These are phyloP conservation scores for Naganishia liquefaciens DNA, from an alignment of 1,284 basidiomycete species.

Conservation along the genomic window DNA sequence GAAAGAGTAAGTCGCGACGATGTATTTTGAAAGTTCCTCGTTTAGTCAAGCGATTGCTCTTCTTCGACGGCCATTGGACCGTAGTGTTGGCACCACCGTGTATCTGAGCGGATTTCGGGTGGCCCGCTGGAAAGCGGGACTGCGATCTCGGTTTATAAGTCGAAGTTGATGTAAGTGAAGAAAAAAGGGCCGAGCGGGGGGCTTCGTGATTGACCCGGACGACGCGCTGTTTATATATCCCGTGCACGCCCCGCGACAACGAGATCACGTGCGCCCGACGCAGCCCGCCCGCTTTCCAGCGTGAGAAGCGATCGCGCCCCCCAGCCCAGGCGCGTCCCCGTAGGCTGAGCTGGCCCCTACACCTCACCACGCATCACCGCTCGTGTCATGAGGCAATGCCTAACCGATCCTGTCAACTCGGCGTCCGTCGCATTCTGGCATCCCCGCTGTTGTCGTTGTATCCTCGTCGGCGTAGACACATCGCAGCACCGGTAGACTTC, in stretches of 20 bases:
- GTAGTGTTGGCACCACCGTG: conserved; percentile 7
- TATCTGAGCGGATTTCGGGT: conserved; percentile 28
- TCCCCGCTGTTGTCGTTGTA: conserved; percentile 14
- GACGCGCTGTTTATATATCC: conserved; percentile 6
- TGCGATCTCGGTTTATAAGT: conserved; percentile 30
- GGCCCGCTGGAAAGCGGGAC: conserved; percentile 15
- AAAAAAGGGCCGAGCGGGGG: conserved; percentile 16
- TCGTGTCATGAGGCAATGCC: conserved; percentile 6
- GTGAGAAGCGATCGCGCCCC: conserved; percentile 6
- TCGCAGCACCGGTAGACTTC: neutral
- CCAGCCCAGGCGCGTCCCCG: conserved; percentile 14
- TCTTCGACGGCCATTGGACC: conserved; percentile 26
- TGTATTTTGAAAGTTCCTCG: conserved; percentile 29
- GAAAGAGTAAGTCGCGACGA: conserved; percentile 15
- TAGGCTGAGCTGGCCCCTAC: conserved; percentile 24
- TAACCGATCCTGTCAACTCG: neutral
- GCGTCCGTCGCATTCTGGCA: neutral
- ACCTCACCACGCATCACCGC: conserved; percentile 13
- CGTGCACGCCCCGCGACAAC: neutral
- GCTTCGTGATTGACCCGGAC: too few relatives aligned
- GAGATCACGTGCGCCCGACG: neutral
- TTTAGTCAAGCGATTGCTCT: conserved; percentile 7
- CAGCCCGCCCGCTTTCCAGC: neutral
- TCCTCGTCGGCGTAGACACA: conserved; percentile 28
- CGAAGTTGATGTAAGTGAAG: conserved; percentile 26